Percentiles rank a stretch among this genome's conserved stretches.
These are phyloP conservation scores for Phytophthora pisi DNA, from an alignment of 352 stramenopile genomes.

Conservation along the genomic window DNA sequence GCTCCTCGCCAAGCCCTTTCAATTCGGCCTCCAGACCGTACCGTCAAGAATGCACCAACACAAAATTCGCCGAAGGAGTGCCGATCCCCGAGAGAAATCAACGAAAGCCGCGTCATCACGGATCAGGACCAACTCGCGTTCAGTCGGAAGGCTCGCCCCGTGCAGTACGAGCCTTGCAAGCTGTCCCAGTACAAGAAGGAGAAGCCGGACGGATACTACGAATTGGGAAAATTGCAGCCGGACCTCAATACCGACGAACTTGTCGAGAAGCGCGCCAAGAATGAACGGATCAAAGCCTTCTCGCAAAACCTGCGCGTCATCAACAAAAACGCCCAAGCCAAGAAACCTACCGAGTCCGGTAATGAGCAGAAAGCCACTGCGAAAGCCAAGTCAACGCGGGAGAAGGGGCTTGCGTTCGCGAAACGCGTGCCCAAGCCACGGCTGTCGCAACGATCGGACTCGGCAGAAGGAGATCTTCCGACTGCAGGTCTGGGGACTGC, in stretches of 20 bases:
- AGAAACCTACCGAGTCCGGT: constrained; percentile 35
- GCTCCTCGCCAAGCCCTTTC: constrained; percentile 5
- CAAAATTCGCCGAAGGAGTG: constrained; percentile 33
- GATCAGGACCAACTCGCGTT: constrained; percentile 81
- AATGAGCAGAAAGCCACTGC: constrained; percentile 18
- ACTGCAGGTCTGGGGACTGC: neutral
- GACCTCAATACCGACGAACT: constrained; percentile 85
- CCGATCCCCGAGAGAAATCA: constrained; percentile 58
- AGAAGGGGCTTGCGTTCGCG: constrained; percentile 79
- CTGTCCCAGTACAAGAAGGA: constrained; percentile 89
- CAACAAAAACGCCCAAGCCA: constrained; percentile 61
- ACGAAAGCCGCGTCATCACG: constrained; percentile 60
- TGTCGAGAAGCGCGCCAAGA: constrained; percentile 80
- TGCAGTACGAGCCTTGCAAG: constrained; percentile 87
- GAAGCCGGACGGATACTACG: constrained; percentile 84
- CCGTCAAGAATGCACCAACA: neutral
- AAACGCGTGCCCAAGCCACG: constrained; percentile 83
- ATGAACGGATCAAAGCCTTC: constrained; percentile 84
- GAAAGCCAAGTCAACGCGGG: constrained; percentile 66
- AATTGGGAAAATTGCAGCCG: constrained; percentile 89
- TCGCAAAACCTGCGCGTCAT: constrained; percentile 78
- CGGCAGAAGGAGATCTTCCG: constrained; percentile 23
- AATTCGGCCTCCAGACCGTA: constrained; percentile 20
- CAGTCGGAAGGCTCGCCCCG: constrained; percentile 67
- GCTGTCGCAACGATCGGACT: constrained; percentile 29